phyloP scores from a whole-genome alignment of 345 rosid species.

The Populus davidiana region DNA sequence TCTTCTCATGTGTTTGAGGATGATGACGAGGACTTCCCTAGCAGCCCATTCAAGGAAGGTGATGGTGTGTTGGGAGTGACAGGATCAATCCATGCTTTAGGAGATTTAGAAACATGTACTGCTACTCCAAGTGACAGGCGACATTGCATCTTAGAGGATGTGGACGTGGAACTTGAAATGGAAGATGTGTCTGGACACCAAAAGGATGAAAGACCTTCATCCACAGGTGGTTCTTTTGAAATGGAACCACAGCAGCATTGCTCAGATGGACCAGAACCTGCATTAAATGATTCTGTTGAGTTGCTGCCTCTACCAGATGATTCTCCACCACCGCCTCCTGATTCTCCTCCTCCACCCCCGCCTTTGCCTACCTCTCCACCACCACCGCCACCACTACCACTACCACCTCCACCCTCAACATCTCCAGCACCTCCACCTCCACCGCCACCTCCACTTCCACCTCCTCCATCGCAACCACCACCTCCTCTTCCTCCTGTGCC shows the following conservation, averaged over 20 bases:
- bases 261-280: slow-evolving; percentile 35
- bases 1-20: slow-evolving; percentile 61
- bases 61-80: slow-evolving; percentile 33
- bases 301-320: slow-evolving; percentile 44
- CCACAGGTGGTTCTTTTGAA: slow-evolving; percentile 25
- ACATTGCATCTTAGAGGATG: slow-evolving; percentile 72
- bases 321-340: slow-evolving; percentile 67
- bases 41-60: slow-evolving; percentile 36
- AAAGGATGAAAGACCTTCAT: slow-evolving; percentile 47
- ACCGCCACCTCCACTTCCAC: slow-evolving; percentile 42
- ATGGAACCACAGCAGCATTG: slow-evolving; percentile 35
- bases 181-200: slow-evolving; percentile 74
- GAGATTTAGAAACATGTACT: slow-evolving; percentile 42
- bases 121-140: slow-evolving; percentile 57
- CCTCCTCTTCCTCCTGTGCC: slow-evolving; percentile 23
- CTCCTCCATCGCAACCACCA: slow-evolving; percentile 25
- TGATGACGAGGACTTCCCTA: slow-evolving; percentile 50
- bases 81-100: slow-evolving; percentile 37
- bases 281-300: slow-evolving; percentile 29
- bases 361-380: slow-evolving; percentile 72
- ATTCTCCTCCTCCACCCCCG: slow-evolving; percentile 73
- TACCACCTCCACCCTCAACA: slow-evolving; percentile 43
- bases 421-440: slow-evolving; percentile 42
- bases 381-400: slow-evolving; percentile 41
- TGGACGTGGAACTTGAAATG: slow-evolving; percentile 84